Percentiles rank a stretch among this genome's conserved stretches.
These are phyloP conservation scores for Phytopythium aichiense DNA, from an alignment of 352 stramenopile genomes.

Conservation along the genomic window DNA sequence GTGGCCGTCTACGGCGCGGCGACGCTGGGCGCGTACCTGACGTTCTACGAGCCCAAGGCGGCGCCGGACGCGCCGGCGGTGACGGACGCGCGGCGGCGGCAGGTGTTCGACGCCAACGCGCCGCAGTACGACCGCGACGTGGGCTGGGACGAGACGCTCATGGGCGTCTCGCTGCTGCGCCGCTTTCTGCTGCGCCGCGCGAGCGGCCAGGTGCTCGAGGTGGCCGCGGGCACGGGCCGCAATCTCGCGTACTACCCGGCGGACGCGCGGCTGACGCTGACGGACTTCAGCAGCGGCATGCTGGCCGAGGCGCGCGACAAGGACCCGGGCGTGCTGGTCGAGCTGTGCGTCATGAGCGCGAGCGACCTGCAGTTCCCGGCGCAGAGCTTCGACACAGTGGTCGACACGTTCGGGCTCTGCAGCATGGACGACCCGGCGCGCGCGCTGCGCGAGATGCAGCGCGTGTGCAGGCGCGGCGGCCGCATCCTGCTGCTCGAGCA, in stretches of 20 bases:
- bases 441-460: constrained; percentile 90
- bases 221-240: constrained; percentile 92
- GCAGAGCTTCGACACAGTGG: constrained; percentile 91
- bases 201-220: constrained; percentile 85
- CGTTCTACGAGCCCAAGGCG: constrained; percentile 60
- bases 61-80: constrained; percentile 21
- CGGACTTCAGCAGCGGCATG: constrained; percentile 75
- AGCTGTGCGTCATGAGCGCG: constrained; percentile 58
- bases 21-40: constrained; percentile 57
- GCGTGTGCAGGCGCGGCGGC: constrained; percentile 85
- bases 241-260: constrained; percentile 90
- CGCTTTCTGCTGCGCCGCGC: constrained; percentile 74
- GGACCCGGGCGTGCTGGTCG: constrained; percentile 12
- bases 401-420: constrained; percentile 96
- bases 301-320: constrained; percentile 38
- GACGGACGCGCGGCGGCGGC: constrained; percentile 43
- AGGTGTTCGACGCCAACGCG: constrained; percentile 72
- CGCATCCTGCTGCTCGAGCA: constrained; percentile 96
- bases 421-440: constrained; percentile 92
- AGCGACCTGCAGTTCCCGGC: constrained; percentile 58
- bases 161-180: constrained; percentile 76
- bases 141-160: constrained; percentile 72
- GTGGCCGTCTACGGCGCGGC: constrained; percentile 54
- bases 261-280: constrained; percentile 45
- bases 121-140: constrained; percentile 77